Percentiles rank a stretch among this genome's conserved stretches.
Evolutionary conservation across 306 rosid species (phyloP).

Genomic region (Cucumis sativus): Cucumber_9930_V3 NC_026656.2:19654001-19654500

Average conservation of each 20-base stretch:
- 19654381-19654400: constrained; percentile 27
- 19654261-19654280: constrained; percentile 94
- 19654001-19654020: too few relatives aligned
- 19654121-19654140: constrained; percentile 80
- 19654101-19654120: constrained; percentile 68
- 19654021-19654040: too few relatives aligned
- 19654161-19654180: constrained; percentile 63
- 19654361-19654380: neutral
- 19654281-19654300: constrained; percentile 40
- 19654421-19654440: constrained; percentile 53
- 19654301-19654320: too few relatives aligned
- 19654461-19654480: constrained; percentile 86
- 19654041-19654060: neutral
- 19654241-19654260: constrained; percentile 79
- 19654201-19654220: constrained; percentile 57
- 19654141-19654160: constrained; percentile 47
- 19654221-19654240: constrained; percentile 59
- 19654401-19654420: constrained; percentile 49
- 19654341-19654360: neutral
- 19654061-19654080: constrained; percentile 32
- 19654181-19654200: constrained; percentile 40
- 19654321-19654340: too few relatives aligned
- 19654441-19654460: constrained; percentile 85
- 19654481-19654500: too few relatives aligned
- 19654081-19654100: constrained; percentile 24